Percentiles rank a stretch among this genome's conserved stretches.
Conservation (phyloP, 768 basidiomycete genomes). For the Mycena leptocephala region DNA sequence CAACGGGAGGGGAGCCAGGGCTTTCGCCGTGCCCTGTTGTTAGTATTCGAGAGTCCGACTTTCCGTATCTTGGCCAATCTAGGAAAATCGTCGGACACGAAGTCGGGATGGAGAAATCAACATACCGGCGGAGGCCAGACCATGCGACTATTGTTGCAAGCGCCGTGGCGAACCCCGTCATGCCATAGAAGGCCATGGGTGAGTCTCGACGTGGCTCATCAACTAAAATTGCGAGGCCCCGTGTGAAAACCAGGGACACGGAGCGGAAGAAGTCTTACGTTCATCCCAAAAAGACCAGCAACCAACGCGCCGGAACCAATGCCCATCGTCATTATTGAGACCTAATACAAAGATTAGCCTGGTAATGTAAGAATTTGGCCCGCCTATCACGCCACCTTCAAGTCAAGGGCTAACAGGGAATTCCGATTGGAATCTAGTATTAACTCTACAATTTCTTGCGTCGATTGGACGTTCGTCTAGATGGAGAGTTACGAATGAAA, state of each 20-base stretch:
- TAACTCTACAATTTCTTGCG: constrained; percentile 97
- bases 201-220: constrained; percentile 79
- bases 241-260: constrained; percentile 22
- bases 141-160: constrained; percentile 76
- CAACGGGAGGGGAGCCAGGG: constrained; percentile 58
- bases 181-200: constrained; percentile 83
- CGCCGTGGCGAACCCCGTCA: constrained; percentile 73
- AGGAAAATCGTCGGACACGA: constrained; percentile 17
- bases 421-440: constrained; percentile 98
- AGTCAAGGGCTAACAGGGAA: constrained; percentile 89
- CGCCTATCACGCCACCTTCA: constrained; percentile 71
- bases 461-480: constrained; percentile 94
- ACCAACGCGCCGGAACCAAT: constrained; percentile 92
- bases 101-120: constrained; percentile 23
- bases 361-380: background rate
- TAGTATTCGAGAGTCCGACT: constrained; percentile 55
- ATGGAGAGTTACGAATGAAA: background rate
- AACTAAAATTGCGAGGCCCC: constrained; percentile 63
- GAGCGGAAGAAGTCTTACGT: constrained; percentile 69
- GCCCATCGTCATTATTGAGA: constrained; percentile 96
- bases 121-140: constrained; percentile 76
- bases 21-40: constrained; percentile 34
- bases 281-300: constrained; percentile 97
- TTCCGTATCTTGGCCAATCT: constrained; percentile 63
- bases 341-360: constrained; percentile 55